These are phyloP conservation scores for Penicillium antarcticum DNA, from an alignment of 495 filamentous ascomycete genomes.

Conservation along the genomic window DNA sequence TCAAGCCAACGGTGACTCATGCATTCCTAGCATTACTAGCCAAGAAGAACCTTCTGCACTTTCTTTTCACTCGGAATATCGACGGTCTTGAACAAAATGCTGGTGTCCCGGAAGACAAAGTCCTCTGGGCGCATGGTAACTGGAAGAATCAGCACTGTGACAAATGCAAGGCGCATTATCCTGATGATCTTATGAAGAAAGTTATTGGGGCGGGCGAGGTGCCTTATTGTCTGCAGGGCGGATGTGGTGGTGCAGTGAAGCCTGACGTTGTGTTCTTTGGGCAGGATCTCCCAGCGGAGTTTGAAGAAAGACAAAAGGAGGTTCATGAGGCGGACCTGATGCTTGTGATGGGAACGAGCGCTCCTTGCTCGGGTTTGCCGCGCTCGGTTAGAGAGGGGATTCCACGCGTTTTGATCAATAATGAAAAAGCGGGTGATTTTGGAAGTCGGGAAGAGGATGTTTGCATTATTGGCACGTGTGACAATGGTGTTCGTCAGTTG, in stretches of 20 bases:
- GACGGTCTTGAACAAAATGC: conserved; percentile 81
- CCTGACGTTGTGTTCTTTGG: conserved; percentile 95
- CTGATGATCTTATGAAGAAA: conserved; percentile 62
- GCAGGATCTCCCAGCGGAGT: conserved; percentile 65
- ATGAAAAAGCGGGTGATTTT: conserved; percentile 69
- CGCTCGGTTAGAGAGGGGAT: conserved; percentile 47
- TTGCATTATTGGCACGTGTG: conserved; percentile 63
- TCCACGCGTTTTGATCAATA: conserved; percentile 77
- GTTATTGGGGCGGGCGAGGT: conserved; percentile 58
- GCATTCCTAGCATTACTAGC: conserved; percentile 68
- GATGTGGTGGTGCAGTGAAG: conserved; percentile 78
- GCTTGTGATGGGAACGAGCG: conserved; percentile 86
- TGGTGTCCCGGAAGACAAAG: conserved; percentile 67
- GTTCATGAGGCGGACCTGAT: conserved; percentile 64
- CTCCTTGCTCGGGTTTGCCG: conserved; percentile 75
- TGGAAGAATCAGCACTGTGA: conserved; percentile 81
- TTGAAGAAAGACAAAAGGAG: conserved; percentile 52
- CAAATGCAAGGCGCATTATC: conserved; percentile 65
- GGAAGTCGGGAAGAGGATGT: conserved; percentile 67
- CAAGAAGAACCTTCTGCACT: conserved; percentile 66
- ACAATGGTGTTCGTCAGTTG: conserved; percentile 69
- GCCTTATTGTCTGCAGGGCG: conserved; percentile 54
- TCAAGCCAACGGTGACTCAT: conserved; percentile 73
- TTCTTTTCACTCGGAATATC: conserved; percentile 91
- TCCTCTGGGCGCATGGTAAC: conserved; percentile 82